A percentile compares a stretch with the other conserved stretches of the same genome.
phyloP scores from a whole-genome alignment of 345 rosid species.

The Melaleuca alternifolia region DNA sequence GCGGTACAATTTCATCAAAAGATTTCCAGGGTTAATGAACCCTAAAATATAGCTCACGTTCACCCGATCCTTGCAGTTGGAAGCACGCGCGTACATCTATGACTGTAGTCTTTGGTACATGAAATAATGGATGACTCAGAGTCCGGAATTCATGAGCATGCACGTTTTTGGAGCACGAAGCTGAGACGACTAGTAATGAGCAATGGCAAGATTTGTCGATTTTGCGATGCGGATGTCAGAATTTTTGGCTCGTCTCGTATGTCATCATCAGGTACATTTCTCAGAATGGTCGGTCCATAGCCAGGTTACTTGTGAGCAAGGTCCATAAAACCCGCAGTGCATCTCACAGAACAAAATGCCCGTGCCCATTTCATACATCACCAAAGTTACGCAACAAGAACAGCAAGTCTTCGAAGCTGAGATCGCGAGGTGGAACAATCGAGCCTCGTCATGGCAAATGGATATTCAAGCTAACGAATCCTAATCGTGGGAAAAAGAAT shows the following conservation, averaged over 20 bases:
- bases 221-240: background rate
- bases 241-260: background rate
- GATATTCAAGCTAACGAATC: background rate
- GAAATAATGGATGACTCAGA: background rate
- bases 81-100: background rate
- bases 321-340: background rate
- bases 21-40: background rate
- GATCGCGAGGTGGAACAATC: background rate
- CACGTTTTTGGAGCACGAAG: background rate
- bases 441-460: background rate
- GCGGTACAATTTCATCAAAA: no score
- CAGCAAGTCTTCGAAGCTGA: background rate
- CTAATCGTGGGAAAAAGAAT: background rate
- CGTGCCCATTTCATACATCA: background rate
- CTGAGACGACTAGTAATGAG: background rate
- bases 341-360: background rate
- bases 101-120: background rate
- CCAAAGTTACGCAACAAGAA: background rate
- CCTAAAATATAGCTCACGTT: background rate
- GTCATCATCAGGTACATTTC: background rate
- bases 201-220: background rate
- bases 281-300: background rate
- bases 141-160: background rate
- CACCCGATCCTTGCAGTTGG: background rate
- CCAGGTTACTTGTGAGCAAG: background rate